Evolutionary conservation across 176 grass and related monocot species (phyloP), one percentile per base, ranked within the genome.

Genomic region (Bonia amplexicaulis): DNA sequence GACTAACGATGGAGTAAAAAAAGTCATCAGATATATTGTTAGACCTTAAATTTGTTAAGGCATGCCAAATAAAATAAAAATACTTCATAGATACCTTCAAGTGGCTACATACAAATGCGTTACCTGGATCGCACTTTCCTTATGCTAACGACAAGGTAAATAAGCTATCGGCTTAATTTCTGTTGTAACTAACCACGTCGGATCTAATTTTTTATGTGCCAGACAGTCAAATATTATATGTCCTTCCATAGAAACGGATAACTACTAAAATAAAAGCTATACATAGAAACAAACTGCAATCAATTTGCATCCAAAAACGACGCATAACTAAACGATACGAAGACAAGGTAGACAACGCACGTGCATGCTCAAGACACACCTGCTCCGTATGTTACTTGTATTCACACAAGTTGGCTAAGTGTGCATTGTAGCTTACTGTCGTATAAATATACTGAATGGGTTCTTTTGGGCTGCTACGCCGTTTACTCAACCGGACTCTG

Each of bases 381-480:
- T 9, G 9, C 4, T 35, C 7, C 7, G 19, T 17, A 66, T 66
- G 7, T 4, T 35, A 9, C 7, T 0, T 4, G 16, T 1, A 37
- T 39, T 19, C 16, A 5, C 1, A 19, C 3, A 13, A 29, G 61
- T 64, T 31, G 11, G 22, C 9, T 23, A 4, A 59, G 3, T 10
- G 23, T 0, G 1, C 0, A 59, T 0, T 17, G 1, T 17, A 52
- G 9, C 3, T 11, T 23, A 23, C 1, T 0, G 2, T 2, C 2
- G 0, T 9, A 57, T 57, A 9, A 54, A 57, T 9, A 1, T 25
- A 25, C 10, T 1, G 31, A 3, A 3, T 3, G 31, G 31, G 0
- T 33, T 33, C 31, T 33, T 33, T 33, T 2, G 31, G 31, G 31
- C 3, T 33, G 1, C 7, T 62, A 5, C 23, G 0, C 12, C 5